A percentile compares a stretch with the other conserved stretches of the same genome.
Evolutionary conservation across 176 grass and related monocot species (phyloP).

Genomic region (Musa beccarii): DNA sequence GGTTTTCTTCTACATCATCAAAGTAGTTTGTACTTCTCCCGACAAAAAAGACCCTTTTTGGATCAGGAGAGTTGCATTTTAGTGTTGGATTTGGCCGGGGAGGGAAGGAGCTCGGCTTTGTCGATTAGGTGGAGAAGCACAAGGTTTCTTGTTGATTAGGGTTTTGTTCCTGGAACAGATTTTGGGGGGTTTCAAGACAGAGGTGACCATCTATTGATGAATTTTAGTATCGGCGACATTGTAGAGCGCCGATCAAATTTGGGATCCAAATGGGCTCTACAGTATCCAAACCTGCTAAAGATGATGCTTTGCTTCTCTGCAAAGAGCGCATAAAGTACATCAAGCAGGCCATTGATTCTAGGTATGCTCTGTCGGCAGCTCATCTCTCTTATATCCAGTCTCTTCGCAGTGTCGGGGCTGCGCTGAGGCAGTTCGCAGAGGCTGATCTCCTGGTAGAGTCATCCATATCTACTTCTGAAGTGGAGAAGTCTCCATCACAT

Average conservation of each 20-base stretch:
- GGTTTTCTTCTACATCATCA: background rate
- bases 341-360: slow-evolving; percentile 54
- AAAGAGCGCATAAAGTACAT: slow-evolving; percentile 74
- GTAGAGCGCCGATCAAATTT: background rate
- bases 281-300: slow-evolving; percentile 55
- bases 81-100: background rate
- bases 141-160: background rate
- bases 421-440: slow-evolving; percentile 55
- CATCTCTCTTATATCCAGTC: slow-evolving; percentile 76
- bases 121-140: background rate
- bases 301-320: slow-evolving; percentile 73
- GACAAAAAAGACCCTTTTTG: background rate
- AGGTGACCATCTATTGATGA: background rate
- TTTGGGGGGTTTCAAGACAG: background rate
- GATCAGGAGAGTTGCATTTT: background rate
- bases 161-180: background rate
- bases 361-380: slow-evolving; percentile 65
- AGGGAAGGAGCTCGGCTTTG: background rate
- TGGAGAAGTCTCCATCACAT: slow-evolving; percentile 74
- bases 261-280: slow-evolving; percentile 59
- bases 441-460: slow-evolving; percentile 58
- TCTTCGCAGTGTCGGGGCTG: slow-evolving; percentile 48
- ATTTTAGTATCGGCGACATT: background rate
- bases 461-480: slow-evolving; percentile 71
- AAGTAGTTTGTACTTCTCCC: background rate